A percentile compares a stretch with the other conserved stretches of the same genome.
phyloP scores from a whole-genome alignment of 2,329 filamentous ascomycete genomes.

The Cercospora canescens region DNA sequence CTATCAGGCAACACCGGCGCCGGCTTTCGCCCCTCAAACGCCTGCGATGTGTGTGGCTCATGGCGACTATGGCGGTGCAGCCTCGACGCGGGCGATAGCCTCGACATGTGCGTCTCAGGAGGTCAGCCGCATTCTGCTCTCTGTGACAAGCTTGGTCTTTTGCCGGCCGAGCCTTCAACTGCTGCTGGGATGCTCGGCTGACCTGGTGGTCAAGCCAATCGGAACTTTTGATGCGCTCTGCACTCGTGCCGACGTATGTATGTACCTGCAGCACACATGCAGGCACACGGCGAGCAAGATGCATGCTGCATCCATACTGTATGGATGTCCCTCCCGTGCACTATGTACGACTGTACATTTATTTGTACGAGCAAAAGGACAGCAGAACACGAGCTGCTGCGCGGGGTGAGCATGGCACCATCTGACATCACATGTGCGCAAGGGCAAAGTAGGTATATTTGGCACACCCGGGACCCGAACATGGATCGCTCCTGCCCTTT shows the following conservation, averaged over 20 bases:
- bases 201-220: neutral
- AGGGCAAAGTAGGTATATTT: neutral
- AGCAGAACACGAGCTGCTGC: no score
- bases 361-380: no score
- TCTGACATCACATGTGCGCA: neutral
- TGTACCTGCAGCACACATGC: neutral
- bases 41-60: no score
- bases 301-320: no score
- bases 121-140: neutral
- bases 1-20: neutral
- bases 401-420: no score
- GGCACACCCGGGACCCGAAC: neutral
- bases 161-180: neutral
- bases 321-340: no score
- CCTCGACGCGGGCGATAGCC: no score
- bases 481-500: neutral
- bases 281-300: neutral
- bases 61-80: neutral
- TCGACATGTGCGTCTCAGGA: slow-evolving; percentile 4
- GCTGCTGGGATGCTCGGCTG: neutral
- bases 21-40: no score
- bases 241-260: neutral
- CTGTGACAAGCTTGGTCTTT: neutral
- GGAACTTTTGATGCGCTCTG: neutral
- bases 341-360: no score